Conservation (phyloP, 257 asterid species). For the Gardenia jasminoides region DNA sequence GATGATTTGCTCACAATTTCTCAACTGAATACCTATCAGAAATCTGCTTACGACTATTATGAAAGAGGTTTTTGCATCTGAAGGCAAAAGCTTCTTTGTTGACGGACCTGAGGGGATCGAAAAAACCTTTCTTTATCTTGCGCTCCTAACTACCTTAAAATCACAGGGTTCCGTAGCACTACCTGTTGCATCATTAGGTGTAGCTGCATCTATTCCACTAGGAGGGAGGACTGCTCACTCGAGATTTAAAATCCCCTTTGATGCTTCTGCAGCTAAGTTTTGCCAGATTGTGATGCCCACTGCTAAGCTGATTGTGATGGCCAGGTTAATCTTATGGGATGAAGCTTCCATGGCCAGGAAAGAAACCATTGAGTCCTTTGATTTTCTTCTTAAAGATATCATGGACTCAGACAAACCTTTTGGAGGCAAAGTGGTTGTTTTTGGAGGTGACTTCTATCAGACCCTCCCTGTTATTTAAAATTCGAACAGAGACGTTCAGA, state of each 20-base stretch:
- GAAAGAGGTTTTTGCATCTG: too few relatives aligned
- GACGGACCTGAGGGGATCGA: neutral
- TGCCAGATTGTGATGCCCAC: neutral
- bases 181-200: neutral
- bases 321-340: conserved; percentile 4
- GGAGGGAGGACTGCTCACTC: conserved; percentile 1
- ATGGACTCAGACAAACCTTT: neutral
- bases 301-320: neutral
- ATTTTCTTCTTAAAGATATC: neutral
- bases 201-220: neutral
- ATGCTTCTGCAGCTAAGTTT: too few relatives aligned
- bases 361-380: neutral
- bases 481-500: neutral
- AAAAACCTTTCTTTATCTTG: neutral
- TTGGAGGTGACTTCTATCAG: too few relatives aligned
- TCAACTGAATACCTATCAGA: too few relatives aligned
- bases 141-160: neutral
- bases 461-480: neutral
- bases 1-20: neutral
- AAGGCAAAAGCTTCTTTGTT: neutral
- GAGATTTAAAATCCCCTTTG: conserved; percentile 3
- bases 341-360: conserved; percentile 13
- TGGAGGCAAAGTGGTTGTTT: neutral
- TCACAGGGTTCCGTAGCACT: neutral
- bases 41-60: too few relatives aligned